Evolutionary conservation across 805 yeast genomes (phyloP).

Genomic region (Tanozyma kutaoensis): DNA sequence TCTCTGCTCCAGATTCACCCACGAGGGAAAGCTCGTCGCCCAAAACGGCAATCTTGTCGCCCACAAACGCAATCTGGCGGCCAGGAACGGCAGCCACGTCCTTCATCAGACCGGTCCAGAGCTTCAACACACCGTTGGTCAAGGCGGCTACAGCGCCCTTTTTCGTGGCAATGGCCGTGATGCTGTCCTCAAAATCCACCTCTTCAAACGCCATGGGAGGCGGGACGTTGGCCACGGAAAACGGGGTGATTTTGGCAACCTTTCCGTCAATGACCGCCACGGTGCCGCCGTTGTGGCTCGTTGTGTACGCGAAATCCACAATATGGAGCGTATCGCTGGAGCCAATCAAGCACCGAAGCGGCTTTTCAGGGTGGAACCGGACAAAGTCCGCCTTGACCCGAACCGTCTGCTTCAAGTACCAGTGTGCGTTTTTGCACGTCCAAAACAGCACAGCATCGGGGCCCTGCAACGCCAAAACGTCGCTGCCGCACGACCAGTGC

Average conservation of each 20-base stretch:
- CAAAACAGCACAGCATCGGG: slow-evolving; percentile 63
- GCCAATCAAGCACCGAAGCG: slow-evolving; percentile 59
- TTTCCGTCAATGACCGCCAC: slow-evolving; percentile 71
- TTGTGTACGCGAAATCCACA: slow-evolving; percentile 53
- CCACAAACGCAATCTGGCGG: no score
- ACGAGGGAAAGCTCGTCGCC: no score
- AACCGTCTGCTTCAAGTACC: slow-evolving; percentile 86
- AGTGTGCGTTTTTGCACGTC: slow-evolving; percentile 87
- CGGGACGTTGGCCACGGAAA: slow-evolving; percentile 78
- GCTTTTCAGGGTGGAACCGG: slow-evolving; percentile 86
- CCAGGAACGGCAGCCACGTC: background rate
- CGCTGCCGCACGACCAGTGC: slow-evolving; percentile 75
- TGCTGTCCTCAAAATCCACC: slow-evolving; percentile 22
- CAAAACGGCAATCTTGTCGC: no score
- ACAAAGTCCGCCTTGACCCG: slow-evolving; percentile 23
- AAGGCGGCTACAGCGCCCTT: no score
- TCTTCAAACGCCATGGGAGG: slow-evolving; percentile 83
- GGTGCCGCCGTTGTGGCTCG: slow-evolving; percentile 68
- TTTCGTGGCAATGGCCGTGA: no score
- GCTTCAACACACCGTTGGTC: no score
- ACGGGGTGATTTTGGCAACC: slow-evolving; percentile 63
- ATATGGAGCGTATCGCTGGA: slow-evolving; percentile 33
- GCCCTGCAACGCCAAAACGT: slow-evolving; percentile 59
- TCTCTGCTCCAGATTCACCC: no score
- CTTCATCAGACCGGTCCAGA: background rate